Evolutionary conservation across 305 asterid genomes (phyloP).

Genomic region (Striga hermonthica): DNA sequence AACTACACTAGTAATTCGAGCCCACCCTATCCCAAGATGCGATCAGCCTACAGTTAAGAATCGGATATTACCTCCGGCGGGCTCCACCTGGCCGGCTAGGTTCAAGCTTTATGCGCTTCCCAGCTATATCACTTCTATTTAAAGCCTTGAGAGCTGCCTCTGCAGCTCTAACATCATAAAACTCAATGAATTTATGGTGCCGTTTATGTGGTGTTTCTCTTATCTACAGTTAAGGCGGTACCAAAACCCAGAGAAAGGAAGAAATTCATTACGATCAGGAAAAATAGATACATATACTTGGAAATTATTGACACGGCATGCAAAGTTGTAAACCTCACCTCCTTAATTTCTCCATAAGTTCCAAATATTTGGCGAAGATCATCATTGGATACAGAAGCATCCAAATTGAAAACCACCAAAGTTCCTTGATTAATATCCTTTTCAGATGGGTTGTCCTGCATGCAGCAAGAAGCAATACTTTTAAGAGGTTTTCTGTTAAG

Average conservation of each 20-base stretch:
- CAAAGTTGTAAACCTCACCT: conserved; percentile 38
- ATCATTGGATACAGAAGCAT: conserved; percentile 46
- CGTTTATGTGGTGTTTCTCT: conserved; percentile 96
- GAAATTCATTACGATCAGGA: neutral
- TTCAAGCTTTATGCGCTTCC: conserved; percentile 94
- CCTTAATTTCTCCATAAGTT: conserved; percentile 90
- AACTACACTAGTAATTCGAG: too few relatives aligned
- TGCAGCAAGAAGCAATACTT: conserved; percentile 20
- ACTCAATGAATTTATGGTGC: conserved; percentile 94
- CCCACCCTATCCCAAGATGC: too few relatives aligned
- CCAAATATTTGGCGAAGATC: conserved; percentile 71
- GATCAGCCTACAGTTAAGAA: conserved; percentile 5
- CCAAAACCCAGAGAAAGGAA: conserved; percentile 21
- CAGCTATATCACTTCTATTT: conserved; percentile 92
- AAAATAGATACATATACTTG: neutral
- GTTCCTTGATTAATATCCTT: conserved; percentile 98
- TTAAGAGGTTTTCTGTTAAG: neutral
- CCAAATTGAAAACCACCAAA: conserved; percentile 91
- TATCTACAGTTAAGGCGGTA: conserved; percentile 50
- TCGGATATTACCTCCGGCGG: conserved; percentile 67
- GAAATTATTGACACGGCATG: conserved; percentile 20
- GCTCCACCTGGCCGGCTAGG: conserved; percentile 98
- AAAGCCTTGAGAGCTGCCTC: conserved; percentile 96
- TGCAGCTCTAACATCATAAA: conserved; percentile 90
- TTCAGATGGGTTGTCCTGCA: conserved; percentile 96